Evolutionary conservation across 441 rosid genomes (phyloP).

Genomic region (Pelargonium cotyledonis): DNA sequence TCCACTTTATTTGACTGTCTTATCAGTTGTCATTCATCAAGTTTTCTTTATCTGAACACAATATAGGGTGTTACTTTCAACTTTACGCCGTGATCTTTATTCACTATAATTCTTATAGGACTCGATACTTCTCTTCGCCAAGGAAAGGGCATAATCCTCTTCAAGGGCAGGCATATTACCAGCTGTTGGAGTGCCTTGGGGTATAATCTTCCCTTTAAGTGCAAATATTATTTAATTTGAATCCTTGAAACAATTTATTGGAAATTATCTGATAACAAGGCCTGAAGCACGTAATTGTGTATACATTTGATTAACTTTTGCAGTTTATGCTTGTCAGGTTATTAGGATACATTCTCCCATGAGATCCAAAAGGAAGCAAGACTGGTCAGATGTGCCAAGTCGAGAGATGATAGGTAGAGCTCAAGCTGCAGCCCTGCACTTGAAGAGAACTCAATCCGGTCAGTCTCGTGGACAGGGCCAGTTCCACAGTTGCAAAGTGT

Average conservation of each 20-base stretch:
- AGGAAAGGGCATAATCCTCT: conserved; percentile 98
- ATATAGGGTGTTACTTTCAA: background rate
- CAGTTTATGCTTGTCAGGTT: conserved; percentile 40
- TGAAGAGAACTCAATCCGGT: conserved; percentile 49
- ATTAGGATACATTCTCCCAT: conserved; percentile 93
- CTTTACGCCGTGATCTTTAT: background rate
- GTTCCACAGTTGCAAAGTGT: conserved; percentile 88
- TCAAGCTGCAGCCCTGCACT: conserved; percentile 65
- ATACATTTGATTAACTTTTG: conserved; percentile 18
- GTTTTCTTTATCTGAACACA: background rate
- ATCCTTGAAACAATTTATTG: background rate
- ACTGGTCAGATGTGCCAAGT: conserved; percentile 85
- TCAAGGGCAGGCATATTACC: conserved; percentile 97
- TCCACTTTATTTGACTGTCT: background rate
- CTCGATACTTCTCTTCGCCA: conserved; percentile 84
- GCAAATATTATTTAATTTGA: background rate
- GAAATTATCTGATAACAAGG: too few species aligned
- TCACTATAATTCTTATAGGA: conserved; percentile 41
- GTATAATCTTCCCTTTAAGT: conserved; percentile 23
- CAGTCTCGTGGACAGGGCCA: conserved; percentile 43
- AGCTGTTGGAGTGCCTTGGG: conserved; percentile 92
- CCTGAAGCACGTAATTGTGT: background rate
- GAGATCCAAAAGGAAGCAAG: conserved; percentile 68
- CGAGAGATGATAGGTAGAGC: conserved; percentile 67
- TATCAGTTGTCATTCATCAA: background rate